Base-by-base conservation (phyloP, 2,329 filamentous ascomycete genomes). In the Neonectria ditissima region DNA sequence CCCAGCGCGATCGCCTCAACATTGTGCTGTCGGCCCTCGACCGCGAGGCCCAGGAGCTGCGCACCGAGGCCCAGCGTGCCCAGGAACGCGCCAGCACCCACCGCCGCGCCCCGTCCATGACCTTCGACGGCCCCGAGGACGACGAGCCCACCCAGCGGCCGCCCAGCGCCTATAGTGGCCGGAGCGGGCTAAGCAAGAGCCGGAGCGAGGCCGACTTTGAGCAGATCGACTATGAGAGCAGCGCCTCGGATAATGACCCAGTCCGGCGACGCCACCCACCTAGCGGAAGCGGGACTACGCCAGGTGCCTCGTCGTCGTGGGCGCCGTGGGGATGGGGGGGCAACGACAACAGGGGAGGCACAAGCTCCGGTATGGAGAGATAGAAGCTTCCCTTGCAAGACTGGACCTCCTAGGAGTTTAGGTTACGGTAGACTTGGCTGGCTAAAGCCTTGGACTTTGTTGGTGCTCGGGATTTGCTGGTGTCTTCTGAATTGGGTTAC, bases 181-280 rank as follows among this genome's bases (percentile, higher is more conserved):
- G 79, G 71, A 86, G 84, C 65, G 88, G 83, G 3, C 80, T 97
- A 72, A 91, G 88, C 72, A 95, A 95, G 81, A 95, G 92, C 74
- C 89, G 89, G 67, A 97, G 92, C 77, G 94, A 97, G 76, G 88
- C 87, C 20, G 95, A 97, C 71, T 97, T 97, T 74, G 94, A 97
- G 74, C 92, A 93, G 76, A 92, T 97, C 69, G 92, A 96, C 66
- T 89, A 90, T 34, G 91, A 94, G 74, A 91, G 89, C 73, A 85
- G 85, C 10, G 81, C 81, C 26, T 89, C 87, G 73, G 86, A 87
- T 48, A 83, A 81, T 32, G 82, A 71, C 10, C 73, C 71, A 18
- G 73, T 80, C 26, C 74, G 78, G 58, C 74, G 74, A 65, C 77
- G 76, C 54, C 67, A 77, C 26, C 67, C 70, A 22, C 58, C 66